Evolutionary conservation across 441 rosid species (phyloP).

Genomic region (Cnidoscolus chayamansa): DNA sequence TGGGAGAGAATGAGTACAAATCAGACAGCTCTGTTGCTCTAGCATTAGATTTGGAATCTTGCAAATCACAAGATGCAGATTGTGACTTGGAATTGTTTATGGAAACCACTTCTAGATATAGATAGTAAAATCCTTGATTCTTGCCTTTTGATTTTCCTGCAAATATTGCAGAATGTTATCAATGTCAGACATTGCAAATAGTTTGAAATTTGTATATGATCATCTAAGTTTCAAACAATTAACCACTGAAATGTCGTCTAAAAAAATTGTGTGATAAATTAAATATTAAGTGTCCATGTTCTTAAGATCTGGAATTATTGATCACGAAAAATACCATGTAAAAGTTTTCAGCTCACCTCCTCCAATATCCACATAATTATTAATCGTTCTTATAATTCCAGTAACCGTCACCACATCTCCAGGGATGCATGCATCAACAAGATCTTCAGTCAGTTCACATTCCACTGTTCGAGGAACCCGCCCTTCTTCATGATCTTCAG

Average conservation of each 20-base stretch:
- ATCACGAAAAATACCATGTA: slow-evolving; percentile 5
- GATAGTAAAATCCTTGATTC: slow-evolving; percentile 87
- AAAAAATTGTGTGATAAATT: not conserved
- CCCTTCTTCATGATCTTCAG: slow-evolving; percentile 96
- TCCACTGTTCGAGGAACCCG: slow-evolving; percentile 98
- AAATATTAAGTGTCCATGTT: not conserved
- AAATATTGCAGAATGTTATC: slow-evolving; percentile 14
- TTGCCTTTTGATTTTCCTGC: slow-evolving; percentile 88
- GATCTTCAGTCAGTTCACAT: slow-evolving; percentile 93
- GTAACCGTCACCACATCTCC: slow-evolving; percentile 98
- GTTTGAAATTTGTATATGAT: slow-evolving; percentile 1
- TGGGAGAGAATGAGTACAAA: slow-evolving; percentile 69
- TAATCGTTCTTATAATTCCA: slow-evolving; percentile 85
- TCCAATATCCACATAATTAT: slow-evolving; percentile 88
- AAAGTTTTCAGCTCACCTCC: slow-evolving; percentile 60
- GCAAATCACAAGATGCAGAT: slow-evolving; percentile 52
- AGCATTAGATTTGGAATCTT: slow-evolving; percentile 43
- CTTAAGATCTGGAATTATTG: not conserved
- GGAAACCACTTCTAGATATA: slow-evolving; percentile 88
- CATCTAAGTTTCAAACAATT: not conserved
- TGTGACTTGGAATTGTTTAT: slow-evolving; percentile 77
- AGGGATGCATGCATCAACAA: slow-evolving; percentile 89
- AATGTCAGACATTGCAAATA: slow-evolving; percentile 18
- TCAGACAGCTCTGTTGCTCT: slow-evolving; percentile 65
- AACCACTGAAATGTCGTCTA: not conserved